A percentile compares a stretch with the other conserved stretches of the same genome.
Evolutionary conservation across 2,329 filamentous ascomycete species (phyloP).

Genomic region (Penicillium sp.): DNA sequence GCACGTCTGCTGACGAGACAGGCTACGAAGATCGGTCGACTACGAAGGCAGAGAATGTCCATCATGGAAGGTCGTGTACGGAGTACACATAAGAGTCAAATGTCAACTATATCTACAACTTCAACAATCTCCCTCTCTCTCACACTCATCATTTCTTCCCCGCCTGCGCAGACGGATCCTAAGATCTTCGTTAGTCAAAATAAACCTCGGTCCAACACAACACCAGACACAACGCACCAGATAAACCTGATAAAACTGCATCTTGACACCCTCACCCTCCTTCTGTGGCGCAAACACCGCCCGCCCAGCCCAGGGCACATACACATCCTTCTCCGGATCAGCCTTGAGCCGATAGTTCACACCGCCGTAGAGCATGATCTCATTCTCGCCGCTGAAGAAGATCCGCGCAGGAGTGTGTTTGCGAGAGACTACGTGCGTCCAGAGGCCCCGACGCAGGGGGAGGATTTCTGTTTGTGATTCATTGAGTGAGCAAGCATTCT

Average conservation of each 20-base stretch:
- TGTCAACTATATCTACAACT: neutral
- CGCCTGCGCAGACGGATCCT: slow-evolving; percentile 38
- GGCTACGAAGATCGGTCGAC: neutral
- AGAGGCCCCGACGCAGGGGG: slow-evolving; percentile 36
- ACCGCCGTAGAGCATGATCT: slow-evolving; percentile 42
- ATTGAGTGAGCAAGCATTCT: neutral
- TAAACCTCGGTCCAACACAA: neutral
- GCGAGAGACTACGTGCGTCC: slow-evolving; percentile 39
- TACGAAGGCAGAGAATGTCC: neutral
- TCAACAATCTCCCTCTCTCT: neutral
- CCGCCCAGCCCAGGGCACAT: slow-evolving; percentile 41
- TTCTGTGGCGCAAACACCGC: slow-evolving; percentile 34
- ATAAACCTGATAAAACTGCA: slow-evolving; percentile 46
- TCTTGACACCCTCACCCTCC: slow-evolving; percentile 30
- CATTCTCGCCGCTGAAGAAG: slow-evolving; percentile 35
- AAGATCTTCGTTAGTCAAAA: slow-evolving; percentile 9
- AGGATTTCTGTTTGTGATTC: slow-evolving; percentile 36
- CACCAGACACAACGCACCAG: slow-evolving; percentile 30
- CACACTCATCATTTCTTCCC: slow-evolving; percentile 31
- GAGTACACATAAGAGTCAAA: neutral
- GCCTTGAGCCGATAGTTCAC: slow-evolving; percentile 38
- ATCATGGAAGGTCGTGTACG: neutral
- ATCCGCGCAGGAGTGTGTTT: slow-evolving; percentile 33
- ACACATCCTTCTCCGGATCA: slow-evolving; percentile 32
- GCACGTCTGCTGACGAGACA: neutral